Conservation (phyloP, 345 rosid genomes). For the Clausena lansium region DNA sequence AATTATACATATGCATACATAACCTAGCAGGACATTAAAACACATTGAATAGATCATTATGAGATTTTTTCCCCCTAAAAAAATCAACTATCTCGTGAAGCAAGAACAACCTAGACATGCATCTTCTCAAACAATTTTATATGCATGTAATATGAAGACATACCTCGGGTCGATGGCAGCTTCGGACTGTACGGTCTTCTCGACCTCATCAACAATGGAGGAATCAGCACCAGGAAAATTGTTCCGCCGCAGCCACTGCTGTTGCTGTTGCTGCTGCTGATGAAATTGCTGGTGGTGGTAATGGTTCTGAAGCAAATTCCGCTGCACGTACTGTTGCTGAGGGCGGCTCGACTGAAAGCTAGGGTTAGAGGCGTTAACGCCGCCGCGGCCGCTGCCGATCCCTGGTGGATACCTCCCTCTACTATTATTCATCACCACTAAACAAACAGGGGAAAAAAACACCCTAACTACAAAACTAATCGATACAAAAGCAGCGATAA, state of each 20-base stretch:
- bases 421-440: constrained; percentile 63
- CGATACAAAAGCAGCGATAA: neutral
- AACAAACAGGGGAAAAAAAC: constrained; percentile 4
- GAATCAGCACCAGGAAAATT: constrained; percentile 46
- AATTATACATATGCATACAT: neutral
- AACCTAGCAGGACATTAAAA: neutral
- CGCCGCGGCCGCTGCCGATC: constrained; percentile 64
- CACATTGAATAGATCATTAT: too few species aligned
- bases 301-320: constrained; percentile 46
- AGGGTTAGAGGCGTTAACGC: constrained; percentile 52
- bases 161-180: constrained; percentile 71
- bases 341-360: constrained; percentile 39
- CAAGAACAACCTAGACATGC: too few species aligned
- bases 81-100: too few species aligned
- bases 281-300: constrained; percentile 44
- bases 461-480: constrained; percentile 34
- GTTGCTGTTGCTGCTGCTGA: constrained; percentile 45
- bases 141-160: neutral
- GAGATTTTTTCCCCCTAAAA: too few species aligned
- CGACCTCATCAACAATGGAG: constrained; percentile 55
- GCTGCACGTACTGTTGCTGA: constrained; percentile 57
- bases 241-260: constrained; percentile 69
- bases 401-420: constrained; percentile 87
- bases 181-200: constrained; percentile 82
- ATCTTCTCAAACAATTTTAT: too few species aligned